Evolutionary conservation across 2,329 filamentous ascomycete species (phyloP).

Genomic region (Tolypocladium cylindrosporum): DNA sequence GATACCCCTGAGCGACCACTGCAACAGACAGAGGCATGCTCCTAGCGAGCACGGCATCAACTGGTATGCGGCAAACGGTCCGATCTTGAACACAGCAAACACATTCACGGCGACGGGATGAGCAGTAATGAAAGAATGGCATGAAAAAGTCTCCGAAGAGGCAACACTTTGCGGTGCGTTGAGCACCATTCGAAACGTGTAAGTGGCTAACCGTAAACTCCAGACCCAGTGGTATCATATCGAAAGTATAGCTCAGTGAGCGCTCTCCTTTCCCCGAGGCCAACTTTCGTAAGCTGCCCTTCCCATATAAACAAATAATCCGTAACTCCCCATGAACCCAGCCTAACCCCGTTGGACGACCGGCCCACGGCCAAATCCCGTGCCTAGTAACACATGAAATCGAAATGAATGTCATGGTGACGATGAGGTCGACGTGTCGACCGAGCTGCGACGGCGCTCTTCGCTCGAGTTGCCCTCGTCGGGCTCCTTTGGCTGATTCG

Average conservation of each 20-base stretch:
- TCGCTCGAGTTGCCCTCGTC: slow-evolving; percentile 18
- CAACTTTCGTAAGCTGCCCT: not conserved
- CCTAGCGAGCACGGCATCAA: not conserved
- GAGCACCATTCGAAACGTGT: not conserved
- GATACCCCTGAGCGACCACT: slow-evolving; percentile 14
- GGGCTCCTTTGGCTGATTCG: slow-evolving; percentile 21
- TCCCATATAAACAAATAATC: not conserved
- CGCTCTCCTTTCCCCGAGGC: slow-evolving; percentile 5
- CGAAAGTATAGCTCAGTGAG: slow-evolving; percentile 12
- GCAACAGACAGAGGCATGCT: not conserved
- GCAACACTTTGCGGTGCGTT: not conserved
- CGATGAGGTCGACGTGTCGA: slow-evolving; percentile 23
- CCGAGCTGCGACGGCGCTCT: slow-evolving; percentile 21
- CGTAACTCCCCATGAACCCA: slow-evolving; percentile 6
- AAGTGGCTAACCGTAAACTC: slow-evolving; percentile 13
- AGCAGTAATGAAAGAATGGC: slow-evolving; percentile 1
- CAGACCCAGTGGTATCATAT: slow-evolving; percentile 27
- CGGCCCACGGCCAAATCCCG: not conserved
- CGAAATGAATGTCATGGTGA: slow-evolving; percentile 17
- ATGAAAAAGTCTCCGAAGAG: not conserved
- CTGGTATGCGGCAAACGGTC: not conserved
- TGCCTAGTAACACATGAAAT: slow-evolving; percentile 1
- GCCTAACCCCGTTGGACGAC: not conserved
- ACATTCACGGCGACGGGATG: slow-evolving; percentile 3
- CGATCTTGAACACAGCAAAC: slow-evolving; percentile 4